Base-by-base conservation (phyloP, 1,284 basidiomycete genomes). In the Tilletiaria anomala region DNA sequence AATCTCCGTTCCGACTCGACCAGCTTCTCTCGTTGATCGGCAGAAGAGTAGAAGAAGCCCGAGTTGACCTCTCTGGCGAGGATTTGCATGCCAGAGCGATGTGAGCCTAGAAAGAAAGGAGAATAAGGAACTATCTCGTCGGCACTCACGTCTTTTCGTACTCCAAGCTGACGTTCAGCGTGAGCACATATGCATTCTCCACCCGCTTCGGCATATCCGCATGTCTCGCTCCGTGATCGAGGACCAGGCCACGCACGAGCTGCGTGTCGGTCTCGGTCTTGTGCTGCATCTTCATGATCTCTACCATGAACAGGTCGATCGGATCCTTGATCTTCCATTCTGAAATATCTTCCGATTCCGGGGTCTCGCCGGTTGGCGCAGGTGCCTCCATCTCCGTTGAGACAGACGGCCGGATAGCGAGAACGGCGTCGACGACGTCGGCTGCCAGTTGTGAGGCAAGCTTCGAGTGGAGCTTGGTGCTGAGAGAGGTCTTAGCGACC, bases 211-310 rank as follows among this genome's bases (percentile, higher is more conserved):
- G 89, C 93, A 97, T 97, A 70, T 97, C 93, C 4, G 91, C 89
- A 71, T 99, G 93, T 54, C 93, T 74, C 37, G 86, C 88, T 53
- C 93, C 93, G 68, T 99, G 87, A 56, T 76, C 75, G 60, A 99
- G 74, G 36, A 99, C 93, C 44, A 97, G 75, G 40, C 93, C 93
- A 56, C 84, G 82, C 57, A 99, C 74, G 39, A 99, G 78, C 68
- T 93, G 83, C n/a, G 93, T 97, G 70, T 99, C 93, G 34, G 86
- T 88, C 46, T 93, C 88, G 40, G 83, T 89, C 64, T 88, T 82
- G 73, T 99, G 93, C 70, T 96, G 91, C 93, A 99, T 99, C 75
- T 97, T 97, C 91, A 97, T 97, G 58, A 97, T 81, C 71, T 99
- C 93, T 43, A 99, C 76, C 93, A 99, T 99, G 72, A 97, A 91